Conservation (phyloP, 306 rosid genomes). For the Lablab purpureus region DNA sequence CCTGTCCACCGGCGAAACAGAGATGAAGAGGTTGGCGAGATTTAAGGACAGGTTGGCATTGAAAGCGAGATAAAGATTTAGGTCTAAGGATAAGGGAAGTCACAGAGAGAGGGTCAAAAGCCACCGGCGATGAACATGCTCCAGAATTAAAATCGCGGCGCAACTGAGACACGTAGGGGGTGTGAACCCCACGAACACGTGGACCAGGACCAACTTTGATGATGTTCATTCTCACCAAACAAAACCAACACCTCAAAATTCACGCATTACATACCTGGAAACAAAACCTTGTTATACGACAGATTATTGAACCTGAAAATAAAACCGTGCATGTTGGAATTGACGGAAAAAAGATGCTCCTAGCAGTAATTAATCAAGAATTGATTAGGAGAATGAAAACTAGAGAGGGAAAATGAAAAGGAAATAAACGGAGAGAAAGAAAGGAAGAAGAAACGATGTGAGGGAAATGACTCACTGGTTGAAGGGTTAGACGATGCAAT, state of each 20-base stretch:
- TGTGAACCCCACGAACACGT: constrained; percentile 36
- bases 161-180: constrained; percentile 24
- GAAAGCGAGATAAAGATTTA: constrained; percentile 43
- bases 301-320: no score
- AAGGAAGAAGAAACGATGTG: not conserved
- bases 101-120: constrained; percentile 36
- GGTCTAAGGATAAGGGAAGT: constrained; percentile 16
- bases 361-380: not conserved
- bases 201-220: constrained; percentile 51
- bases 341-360: no score
- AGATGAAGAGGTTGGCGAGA: constrained; percentile 49
- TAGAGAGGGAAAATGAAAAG: not conserved
- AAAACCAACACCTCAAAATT: constrained; percentile 24
- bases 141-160: constrained; percentile 28
- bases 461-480: not conserved
- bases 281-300: not conserved
- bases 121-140: constrained; percentile 21
- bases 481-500: not conserved
- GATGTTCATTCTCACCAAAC: constrained; percentile 53
- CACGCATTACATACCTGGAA: constrained; percentile 43
- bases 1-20: constrained; percentile 65
- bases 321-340: no score
- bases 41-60: constrained; percentile 45
- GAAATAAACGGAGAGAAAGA: not conserved
- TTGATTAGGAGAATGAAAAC: not conserved